Percentiles rank a stretch among this genome's conserved stretches.
phyloP scores from a whole-genome alignment of 2,329 filamentous ascomycete genomes.

The Niveomyces coronatus region DNA sequence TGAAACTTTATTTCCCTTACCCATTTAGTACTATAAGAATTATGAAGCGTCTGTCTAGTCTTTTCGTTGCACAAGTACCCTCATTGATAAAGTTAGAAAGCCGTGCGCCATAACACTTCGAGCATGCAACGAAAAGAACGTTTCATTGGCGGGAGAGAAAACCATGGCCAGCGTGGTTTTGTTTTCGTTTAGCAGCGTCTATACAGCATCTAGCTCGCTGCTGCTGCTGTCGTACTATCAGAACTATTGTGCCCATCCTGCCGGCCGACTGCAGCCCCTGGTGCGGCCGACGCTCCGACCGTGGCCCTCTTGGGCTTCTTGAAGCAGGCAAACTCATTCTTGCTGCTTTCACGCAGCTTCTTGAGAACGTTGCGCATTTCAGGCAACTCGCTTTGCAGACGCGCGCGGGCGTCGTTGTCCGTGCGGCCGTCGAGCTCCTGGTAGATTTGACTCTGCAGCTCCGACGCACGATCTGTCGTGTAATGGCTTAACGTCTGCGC shows the following conservation, averaged over 20 bases:
- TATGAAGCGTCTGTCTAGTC: too few relatives aligned
- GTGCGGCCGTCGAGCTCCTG: slow-evolving; percentile 82
- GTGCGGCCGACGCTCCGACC: slow-evolving; percentile 7
- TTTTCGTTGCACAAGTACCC: too few relatives aligned
- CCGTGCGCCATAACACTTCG: too few relatives aligned
- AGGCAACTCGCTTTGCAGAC: slow-evolving; percentile 75
- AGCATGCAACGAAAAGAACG: too few relatives aligned
- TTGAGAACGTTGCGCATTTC: slow-evolving; percentile 86
- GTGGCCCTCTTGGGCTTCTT: slow-evolving; percentile 47
- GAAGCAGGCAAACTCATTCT: slow-evolving; percentile 82
- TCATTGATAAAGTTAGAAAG: too few relatives aligned
- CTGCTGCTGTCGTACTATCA: slow-evolving; percentile 2
- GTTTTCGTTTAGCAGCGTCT: not conserved
- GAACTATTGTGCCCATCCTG: slow-evolving; percentile 6
- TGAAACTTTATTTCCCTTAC: too few relatives aligned
- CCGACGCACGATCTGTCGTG: slow-evolving; percentile 70
- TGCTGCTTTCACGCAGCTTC: slow-evolving; percentile 67
- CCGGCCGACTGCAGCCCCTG: not conserved
- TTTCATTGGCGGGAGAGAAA: too few relatives aligned
- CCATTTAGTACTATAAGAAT: too few relatives aligned
- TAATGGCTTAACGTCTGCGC: slow-evolving; percentile 88
- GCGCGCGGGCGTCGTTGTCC: slow-evolving; percentile 71
- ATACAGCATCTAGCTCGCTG: slow-evolving; percentile 18
- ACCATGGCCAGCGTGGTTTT: not conserved
- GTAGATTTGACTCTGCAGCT: slow-evolving; percentile 84